Conservation (phyloP, 768 basidiomycete genomes). For the Crassisporium funariophilum region DNA sequence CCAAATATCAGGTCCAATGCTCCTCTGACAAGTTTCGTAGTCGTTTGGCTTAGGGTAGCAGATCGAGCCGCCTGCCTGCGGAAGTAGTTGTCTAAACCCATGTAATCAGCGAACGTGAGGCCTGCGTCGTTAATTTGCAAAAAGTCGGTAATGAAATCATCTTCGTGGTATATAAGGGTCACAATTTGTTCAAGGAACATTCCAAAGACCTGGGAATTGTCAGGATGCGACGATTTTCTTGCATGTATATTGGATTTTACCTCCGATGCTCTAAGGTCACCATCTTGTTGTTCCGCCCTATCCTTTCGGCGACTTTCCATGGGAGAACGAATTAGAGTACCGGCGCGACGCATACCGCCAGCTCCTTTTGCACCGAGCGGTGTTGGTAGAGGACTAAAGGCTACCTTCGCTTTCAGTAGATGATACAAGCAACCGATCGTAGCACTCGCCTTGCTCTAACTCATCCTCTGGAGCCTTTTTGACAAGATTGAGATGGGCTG, state of each 20-base stretch:
- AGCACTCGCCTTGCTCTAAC: slow-evolving; percentile 61
- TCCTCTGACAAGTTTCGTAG: slow-evolving; percentile 78
- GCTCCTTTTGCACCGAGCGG: slow-evolving; percentile 51
- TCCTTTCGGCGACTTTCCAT: slow-evolving; percentile 64
- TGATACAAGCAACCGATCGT: not conserved
- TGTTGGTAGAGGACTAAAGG: slow-evolving; percentile 44
- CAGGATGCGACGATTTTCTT: slow-evolving; percentile 1
- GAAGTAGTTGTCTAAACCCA: slow-evolving; percentile 93
- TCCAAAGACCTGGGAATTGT: slow-evolving; percentile 61
- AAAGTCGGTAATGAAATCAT: slow-evolving; percentile 89
- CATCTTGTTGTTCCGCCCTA: slow-evolving; percentile 62
- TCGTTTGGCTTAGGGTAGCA: slow-evolving; percentile 64
- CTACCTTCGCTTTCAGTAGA: slow-evolving; percentile 30
- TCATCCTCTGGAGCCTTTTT: slow-evolving; percentile 76
- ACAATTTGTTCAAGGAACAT: slow-evolving; percentile 76
- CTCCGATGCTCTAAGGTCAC: slow-evolving; percentile 71
- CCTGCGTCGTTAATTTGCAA: slow-evolving; percentile 87
- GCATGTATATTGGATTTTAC: slow-evolving; percentile 36
- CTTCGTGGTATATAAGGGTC: slow-evolving; percentile 77
- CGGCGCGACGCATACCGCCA: slow-evolving; percentile 74
- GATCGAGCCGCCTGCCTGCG: slow-evolving; percentile 84
- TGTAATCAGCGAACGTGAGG: slow-evolving; percentile 94
- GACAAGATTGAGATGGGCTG: slow-evolving; percentile 56
- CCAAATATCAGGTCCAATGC: slow-evolving; percentile 97
- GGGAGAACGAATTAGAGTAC: slow-evolving; percentile 82